Base-by-base conservation (phyloP, 192 early-diverging fungal species). In the Dissophora globulifera region DNA sequence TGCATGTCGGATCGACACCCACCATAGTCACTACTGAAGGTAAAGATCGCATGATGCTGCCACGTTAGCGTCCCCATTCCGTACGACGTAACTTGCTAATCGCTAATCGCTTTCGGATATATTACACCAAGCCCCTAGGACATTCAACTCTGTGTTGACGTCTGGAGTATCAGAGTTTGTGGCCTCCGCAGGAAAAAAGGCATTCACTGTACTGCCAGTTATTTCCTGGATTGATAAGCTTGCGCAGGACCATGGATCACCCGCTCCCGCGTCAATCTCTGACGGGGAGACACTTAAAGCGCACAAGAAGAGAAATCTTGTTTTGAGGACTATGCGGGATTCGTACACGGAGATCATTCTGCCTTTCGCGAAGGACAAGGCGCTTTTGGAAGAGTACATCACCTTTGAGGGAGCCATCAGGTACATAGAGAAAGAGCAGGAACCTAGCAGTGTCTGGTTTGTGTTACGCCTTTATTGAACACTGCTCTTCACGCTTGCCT, bases 371-470 rank as follows among this genome's bases (percentile, higher is more conserved):
- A 87, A 84, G 59, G 85, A 93, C 40, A 87, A 91, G 17, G 76
- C 80, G 15, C 79, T 96, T 42, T 69, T 87, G 32, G 93, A 95
- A 19, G 88, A 94, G 26, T 98, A 98, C 71, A 76, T 94, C 70
- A 92, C 86, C 76, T 79, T 83, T 26, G 84, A 88, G 54, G 94
- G 96, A 48, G 69, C 72, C 12, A 88, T 96, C 41, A 83, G 91
- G 71, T 84, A 70, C 23, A 15, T 27, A 3, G 26, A 40, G 25
- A 27, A 29, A n/a, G n/a, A n/a, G n/a, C n/a, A n/a, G n/a, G n/a
- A n/a, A n/a, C n/a, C n/a, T n/a, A n/a, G n/a, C n/a, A n/a, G n/a
- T n/a, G n/a, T n/a, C n/a, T n/a, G n/a, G n/a, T n/a, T n/a, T n/a
- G n/a, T n/a, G n/a, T 27, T 40, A 1, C n/a, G 25, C 27, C 50